Conservation (phyloP, 805 yeast species). For the Wickerhamomyces bovis region DNA sequence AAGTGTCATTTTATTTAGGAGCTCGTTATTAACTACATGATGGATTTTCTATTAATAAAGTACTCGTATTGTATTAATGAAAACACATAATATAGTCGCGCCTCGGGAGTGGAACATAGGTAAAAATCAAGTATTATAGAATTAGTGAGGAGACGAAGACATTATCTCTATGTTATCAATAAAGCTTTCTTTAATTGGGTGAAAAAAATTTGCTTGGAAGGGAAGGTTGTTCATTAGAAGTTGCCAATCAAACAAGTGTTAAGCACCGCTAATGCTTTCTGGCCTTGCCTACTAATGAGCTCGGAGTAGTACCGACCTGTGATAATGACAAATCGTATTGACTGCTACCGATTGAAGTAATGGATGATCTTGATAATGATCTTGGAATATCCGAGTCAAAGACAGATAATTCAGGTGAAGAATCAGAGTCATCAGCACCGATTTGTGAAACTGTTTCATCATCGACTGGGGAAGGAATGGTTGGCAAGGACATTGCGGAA, state of each 20-base stretch:
- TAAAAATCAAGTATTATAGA: background rate
- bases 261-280: background rate
- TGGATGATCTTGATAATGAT: constrained; percentile 29
- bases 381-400: constrained; percentile 26
- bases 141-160: background rate
- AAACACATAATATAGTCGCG: background rate
- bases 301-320: background rate
- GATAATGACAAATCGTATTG: constrained; percentile 9
- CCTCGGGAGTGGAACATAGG: background rate
- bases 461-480: constrained; percentile 1
- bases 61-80: no score
- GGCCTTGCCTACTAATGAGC: background rate
- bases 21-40: background rate
- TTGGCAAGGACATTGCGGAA: background rate
- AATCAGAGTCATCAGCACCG: constrained; percentile 8
- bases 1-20: background rate
- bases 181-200: background rate
- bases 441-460: background rate
- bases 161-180: no score
- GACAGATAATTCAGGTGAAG: constrained; percentile 21
- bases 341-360: constrained; percentile 24
- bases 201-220: background rate
- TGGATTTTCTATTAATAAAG: background rate
- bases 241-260: background rate
- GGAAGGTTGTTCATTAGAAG: background rate